A percentile compares a stretch with the other conserved stretches of the same genome.
Conservation (phyloP, 345 rosid species). For the Aurinia saxatilis region DNA sequence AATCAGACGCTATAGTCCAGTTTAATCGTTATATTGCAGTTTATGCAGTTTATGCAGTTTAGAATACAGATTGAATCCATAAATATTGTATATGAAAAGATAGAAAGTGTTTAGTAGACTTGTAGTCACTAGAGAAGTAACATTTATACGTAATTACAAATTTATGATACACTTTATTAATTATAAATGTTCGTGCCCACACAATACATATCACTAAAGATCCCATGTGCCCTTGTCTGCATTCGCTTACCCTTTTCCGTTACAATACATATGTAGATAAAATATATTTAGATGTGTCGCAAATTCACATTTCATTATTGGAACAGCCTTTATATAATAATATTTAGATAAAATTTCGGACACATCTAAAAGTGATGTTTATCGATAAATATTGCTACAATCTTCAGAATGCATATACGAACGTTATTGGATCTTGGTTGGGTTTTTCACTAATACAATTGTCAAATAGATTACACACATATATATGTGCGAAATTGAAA, state of each 20-base stretch:
- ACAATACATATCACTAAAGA: conserved; percentile 19
- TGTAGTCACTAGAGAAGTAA: too few relatives aligned
- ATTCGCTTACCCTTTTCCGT: conserved; percentile 19
- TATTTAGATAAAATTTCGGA: conserved; percentile 5
- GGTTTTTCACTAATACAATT: not conserved
- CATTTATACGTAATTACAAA: not conserved
- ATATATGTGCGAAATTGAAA: not conserved
- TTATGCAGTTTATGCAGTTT: too few relatives aligned
- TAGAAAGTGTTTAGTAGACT: too few relatives aligned
- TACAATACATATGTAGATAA: conserved; percentile 5
- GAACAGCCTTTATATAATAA: too few relatives aligned
- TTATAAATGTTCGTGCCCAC: conserved; percentile 27
- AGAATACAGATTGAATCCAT: too few relatives aligned
- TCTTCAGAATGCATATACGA: not conserved
- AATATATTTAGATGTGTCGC: not conserved
- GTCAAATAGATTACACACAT: not conserved
- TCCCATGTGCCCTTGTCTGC: conserved; percentile 31
- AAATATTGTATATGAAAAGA: too few relatives aligned
- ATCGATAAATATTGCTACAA: not conserved
- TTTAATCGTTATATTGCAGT: too few relatives aligned
- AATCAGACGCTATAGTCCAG: too few relatives aligned
- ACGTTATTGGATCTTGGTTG: not conserved
- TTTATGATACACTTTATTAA: conserved; percentile 11
- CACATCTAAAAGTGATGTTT: not conserved
- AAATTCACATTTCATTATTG: conserved; percentile 22